phyloP scores from a whole-genome alignment of 306 rosid species.

The Senna siamea region DNA sequence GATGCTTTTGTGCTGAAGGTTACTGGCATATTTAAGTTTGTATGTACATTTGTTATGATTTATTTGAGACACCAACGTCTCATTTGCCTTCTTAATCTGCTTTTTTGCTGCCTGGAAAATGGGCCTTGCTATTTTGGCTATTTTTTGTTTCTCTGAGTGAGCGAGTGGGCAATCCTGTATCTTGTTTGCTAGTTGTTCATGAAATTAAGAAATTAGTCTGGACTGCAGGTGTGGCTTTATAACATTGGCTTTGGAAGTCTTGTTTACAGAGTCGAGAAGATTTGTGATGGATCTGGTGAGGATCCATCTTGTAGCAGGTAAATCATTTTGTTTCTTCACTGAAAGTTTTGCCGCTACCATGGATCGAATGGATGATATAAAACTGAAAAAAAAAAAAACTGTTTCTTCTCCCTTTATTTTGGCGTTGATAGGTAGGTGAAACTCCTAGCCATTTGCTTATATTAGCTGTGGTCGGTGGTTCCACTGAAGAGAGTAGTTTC shows the following conservation, averaged over 20 bases:
- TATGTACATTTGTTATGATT: conserved; percentile 9
- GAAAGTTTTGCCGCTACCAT: conserved; percentile 8
- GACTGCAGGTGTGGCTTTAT: conserved; percentile 89
- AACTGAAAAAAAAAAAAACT: not conserved
- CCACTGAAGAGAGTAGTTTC: not conserved
- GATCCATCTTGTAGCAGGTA: conserved; percentile 97
- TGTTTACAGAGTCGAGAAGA: conserved; percentile 64
- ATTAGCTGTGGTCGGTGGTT: not conserved
- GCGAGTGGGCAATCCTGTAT: conserved; percentile 8
- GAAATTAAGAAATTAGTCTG: conserved; percentile 38
- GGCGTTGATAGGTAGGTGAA: not conserved
- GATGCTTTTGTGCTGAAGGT: not conserved
- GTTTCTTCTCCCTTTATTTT: conserved; percentile 14
- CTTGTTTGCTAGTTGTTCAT: conserved; percentile 32
- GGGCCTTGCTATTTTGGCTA: conserved; percentile 26
- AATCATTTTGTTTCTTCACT: conserved; percentile 31
- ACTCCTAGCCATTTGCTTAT: conserved; percentile 8
- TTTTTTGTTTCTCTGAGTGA: not conserved
- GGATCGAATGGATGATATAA: not conserved
- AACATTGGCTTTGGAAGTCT: conserved; percentile 78
- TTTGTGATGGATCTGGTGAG: conserved; percentile 92
- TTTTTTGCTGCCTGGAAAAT: conserved; percentile 10
- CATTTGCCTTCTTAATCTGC: conserved; percentile 8
- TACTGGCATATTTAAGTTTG: not conserved
- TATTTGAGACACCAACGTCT: conserved; percentile 29